These are phyloP conservation scores for Fusarium sp. DNA, from an alignment of 2,329 filamentous ascomycete genomes.

Conservation along the genomic window DNA sequence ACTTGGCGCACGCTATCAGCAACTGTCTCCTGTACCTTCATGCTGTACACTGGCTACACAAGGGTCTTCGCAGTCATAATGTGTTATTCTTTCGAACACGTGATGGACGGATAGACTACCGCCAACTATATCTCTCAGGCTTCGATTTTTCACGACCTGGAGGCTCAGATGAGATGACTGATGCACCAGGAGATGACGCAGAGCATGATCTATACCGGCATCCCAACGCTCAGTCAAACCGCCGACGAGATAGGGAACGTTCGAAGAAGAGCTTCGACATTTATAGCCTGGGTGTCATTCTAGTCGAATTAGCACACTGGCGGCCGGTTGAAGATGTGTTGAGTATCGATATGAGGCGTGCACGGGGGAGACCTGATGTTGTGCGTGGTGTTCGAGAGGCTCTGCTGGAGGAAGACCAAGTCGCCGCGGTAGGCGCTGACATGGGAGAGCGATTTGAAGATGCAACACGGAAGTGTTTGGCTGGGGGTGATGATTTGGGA, in stretches of 20 bases:
- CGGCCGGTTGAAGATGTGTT: slow-evolving; percentile 56
- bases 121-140: slow-evolving; percentile 58
- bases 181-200: slow-evolving; percentile 55
- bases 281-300: slow-evolving; percentile 61
- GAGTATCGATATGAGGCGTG: slow-evolving; percentile 48
- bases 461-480: slow-evolving; percentile 50
- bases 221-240: slow-evolving; percentile 52
- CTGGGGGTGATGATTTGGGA: slow-evolving; percentile 50
- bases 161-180: slow-evolving; percentile 59
- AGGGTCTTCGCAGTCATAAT: slow-evolving; percentile 64
- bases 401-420: slow-evolving; percentile 44
- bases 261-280: slow-evolving; percentile 63
- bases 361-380: slow-evolving; percentile 49
- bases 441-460: slow-evolving; percentile 54
- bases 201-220: slow-evolving; percentile 62
- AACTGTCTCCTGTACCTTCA: slow-evolving; percentile 65
- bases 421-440: slow-evolving; percentile 48
- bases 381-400: slow-evolving; percentile 49
- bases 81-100: slow-evolving; percentile 59
- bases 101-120: slow-evolving; percentile 48
- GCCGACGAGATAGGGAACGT: slow-evolving; percentile 43
- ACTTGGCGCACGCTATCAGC: slow-evolving; percentile 60
- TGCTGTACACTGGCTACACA: slow-evolving; percentile 66
- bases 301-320: slow-evolving; percentile 66
- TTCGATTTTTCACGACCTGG: slow-evolving; percentile 66